Evolutionary conservation across 1,139 yeast genomes (phyloP).

Genomic region (Debaryomycetaceae sp.): DNA sequence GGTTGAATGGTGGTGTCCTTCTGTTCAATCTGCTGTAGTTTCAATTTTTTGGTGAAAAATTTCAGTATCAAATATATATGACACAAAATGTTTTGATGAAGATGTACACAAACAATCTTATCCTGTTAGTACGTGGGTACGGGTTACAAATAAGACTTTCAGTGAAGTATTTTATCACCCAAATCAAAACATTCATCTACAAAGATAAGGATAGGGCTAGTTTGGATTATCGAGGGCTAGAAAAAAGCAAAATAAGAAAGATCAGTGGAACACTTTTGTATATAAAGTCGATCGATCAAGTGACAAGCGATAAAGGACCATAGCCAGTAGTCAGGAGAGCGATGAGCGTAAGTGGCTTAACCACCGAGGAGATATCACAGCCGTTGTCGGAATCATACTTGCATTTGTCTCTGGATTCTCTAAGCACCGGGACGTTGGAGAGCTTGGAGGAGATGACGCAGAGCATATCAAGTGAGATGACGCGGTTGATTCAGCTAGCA

Average conservation of each 20-base stretch:
- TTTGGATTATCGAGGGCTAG: too few relatives aligned
- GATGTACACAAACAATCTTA: not conserved
- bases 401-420: constrained; percentile 25
- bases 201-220: too few relatives aligned
- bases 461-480: constrained; percentile 8
- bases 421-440: constrained; percentile 7
- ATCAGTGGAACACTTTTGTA: too few relatives aligned
- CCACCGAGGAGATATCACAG: constrained; percentile 19
- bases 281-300: too few relatives aligned
- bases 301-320: too few relatives aligned
- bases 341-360: constrained; percentile 7
- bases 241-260: too few relatives aligned
- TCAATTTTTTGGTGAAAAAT: not conserved
- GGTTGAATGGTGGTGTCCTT: too few relatives aligned
- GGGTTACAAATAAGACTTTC: constrained; percentile 1
- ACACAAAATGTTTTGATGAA: not conserved
- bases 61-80: not conserved
- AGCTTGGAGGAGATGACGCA: constrained; percentile 3
- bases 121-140: not conserved
- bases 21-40: too few relatives aligned
- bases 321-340: too few relatives aligned
- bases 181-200: too few relatives aligned
- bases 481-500: constrained; percentile 17
- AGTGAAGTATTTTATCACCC: not conserved
- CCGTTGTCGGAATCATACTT: constrained; percentile 28